phyloP scores from a whole-genome alignment of 176 grass and related monocot genomes.

The Calamus simplicifolius region DNA sequence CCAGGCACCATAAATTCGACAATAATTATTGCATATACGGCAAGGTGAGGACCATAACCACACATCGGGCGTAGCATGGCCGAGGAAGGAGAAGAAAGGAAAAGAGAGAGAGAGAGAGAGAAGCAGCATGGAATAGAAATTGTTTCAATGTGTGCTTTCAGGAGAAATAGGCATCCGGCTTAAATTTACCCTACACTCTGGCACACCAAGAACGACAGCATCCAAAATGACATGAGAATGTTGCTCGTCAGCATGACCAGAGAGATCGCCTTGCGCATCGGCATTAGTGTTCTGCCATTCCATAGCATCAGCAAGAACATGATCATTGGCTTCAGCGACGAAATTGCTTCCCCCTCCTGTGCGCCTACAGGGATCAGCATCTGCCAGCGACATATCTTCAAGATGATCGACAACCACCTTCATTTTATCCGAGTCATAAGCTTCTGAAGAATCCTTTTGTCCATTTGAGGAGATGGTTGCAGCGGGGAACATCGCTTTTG shows the following conservation, averaged over 20 bases:
- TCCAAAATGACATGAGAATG: conserved; percentile 14
- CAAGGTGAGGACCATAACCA: too few species aligned
- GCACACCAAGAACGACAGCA: conserved; percentile 4
- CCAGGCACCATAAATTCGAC: too few species aligned
- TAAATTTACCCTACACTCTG: conserved; percentile 28
- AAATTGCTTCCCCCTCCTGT: not conserved
- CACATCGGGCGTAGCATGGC: too few species aligned
- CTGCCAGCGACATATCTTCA: not conserved
- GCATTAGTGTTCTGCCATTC: not conserved
- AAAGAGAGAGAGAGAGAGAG: too few species aligned
- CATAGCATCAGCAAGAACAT: not conserved
- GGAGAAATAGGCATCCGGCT: conserved; percentile 36
- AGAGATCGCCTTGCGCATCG: not conserved
- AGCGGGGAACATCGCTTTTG: conserved; percentile 8
- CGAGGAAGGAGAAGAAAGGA: too few species aligned
- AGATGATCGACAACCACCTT: not conserved
- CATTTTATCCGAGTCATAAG: conserved; percentile 9
- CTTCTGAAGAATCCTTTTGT: conserved; percentile 4
- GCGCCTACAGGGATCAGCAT: not conserved
- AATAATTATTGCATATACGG: too few species aligned
- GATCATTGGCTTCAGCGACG: not conserved
- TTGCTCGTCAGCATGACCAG: not conserved
- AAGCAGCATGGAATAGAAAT: conserved; percentile 7
- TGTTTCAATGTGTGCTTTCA: conserved; percentile 27
- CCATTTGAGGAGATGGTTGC: not conserved